These are phyloP conservation scores for peach (Prunus persica) DNA, from an alignment of 306 rosid genomes.

Conservation along the genomic window Prunus_persica_NCBIv2 NC_034014.1:24361501-24362000, in stretches of 20 bases:
- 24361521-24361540: no score
- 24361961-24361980: conserved; percentile 25
- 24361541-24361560: no score
- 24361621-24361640: neutral
- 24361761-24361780: neutral
- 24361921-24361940: conserved; percentile 46
- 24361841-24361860: conserved; percentile 6
- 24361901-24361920: conserved; percentile 47
- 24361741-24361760: neutral
- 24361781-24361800: neutral
- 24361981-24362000: conserved; percentile 47
- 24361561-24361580: no score
- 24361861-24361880: conserved; percentile 10
- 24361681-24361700: neutral
- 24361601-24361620: neutral
- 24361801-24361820: neutral
- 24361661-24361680: neutral
- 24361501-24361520: no score
- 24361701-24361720: neutral
- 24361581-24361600: no score
- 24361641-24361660: neutral
- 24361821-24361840: neutral
- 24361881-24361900: conserved; percentile 46
- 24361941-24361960: conserved; percentile 11
- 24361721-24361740: conserved; percentile 1